Evolutionary conservation across 2,329 filamentous ascomycete genomes (phyloP).

Genomic region (Beauveria scarabaeidicola): DNA sequence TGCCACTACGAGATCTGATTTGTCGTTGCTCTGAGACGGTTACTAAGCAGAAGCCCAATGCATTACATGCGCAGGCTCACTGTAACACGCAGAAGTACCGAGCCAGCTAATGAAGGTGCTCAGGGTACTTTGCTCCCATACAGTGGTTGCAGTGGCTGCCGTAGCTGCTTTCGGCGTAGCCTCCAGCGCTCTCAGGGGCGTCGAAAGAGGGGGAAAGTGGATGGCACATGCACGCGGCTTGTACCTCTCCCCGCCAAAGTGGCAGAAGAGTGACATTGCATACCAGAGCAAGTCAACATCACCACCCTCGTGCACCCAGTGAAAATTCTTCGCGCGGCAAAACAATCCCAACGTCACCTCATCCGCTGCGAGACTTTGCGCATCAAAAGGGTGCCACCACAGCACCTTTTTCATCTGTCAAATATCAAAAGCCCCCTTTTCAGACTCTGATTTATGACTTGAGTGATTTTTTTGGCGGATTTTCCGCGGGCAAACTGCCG

Average conservation of each 20-base stretch:
- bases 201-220: constrained; percentile 22
- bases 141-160: constrained; percentile 8
- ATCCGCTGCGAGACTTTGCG: constrained; percentile 37
- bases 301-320: constrained; percentile 21
- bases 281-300: constrained; percentile 7
- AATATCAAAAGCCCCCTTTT: constrained; percentile 40
- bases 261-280: constrained; percentile 16
- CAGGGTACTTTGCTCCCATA: not conserved
- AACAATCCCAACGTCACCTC: constrained; percentile 50
- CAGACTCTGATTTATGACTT: constrained; percentile 52
- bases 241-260: constrained; percentile 20
- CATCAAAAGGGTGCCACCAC: constrained; percentile 48
- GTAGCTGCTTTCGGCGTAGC: constrained; percentile 10
- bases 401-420: constrained; percentile 43
- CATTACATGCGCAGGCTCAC: not conserved
- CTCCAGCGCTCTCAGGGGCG: constrained; percentile 14
- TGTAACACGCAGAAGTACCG: not conserved
- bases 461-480: constrained; percentile 55
- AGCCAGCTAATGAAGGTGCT: not conserved
- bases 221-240: constrained; percentile 20
- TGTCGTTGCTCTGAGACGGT: not conserved
- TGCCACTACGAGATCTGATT: not conserved
- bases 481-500: constrained; percentile 34
- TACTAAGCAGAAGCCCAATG: not conserved
- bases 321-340: constrained; percentile 49